Base-by-base conservation (phyloP, 2,329 filamentous ascomycete genomes). In the Hypoxylon sp. region DNA sequence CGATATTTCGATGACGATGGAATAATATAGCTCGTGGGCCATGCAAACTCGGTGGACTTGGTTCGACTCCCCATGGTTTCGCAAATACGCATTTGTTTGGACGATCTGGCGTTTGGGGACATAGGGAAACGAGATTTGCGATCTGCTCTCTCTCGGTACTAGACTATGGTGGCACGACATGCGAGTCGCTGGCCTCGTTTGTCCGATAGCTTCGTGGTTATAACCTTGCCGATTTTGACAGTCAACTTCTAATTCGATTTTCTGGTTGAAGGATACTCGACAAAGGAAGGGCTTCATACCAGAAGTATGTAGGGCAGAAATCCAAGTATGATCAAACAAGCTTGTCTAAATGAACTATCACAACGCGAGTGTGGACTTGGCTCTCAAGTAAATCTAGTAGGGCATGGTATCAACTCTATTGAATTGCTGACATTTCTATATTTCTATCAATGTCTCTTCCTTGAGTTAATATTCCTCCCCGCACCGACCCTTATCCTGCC, bases 401-500 rank as follows among this genome's bases (percentile, higher is more conserved):
- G 44, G 19, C n/a, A 10, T 70, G 70, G 65, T 72, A 74, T 75
- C 68, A 60, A 56, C 65, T 32, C 24, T 17, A 29, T 27, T 50
- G 46, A 50, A 50, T 10, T 1, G 13, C 29, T 2, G 8, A 10
- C 48, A 6, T 29, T 35, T 35, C 29, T 27, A 10, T 35, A 7
- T 19, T 6, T 51, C 21, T 27, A 48, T 46, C 17, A 11, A 58
- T 85, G 84, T 76, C 87, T 83, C 82, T 90, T 92, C 79, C 85
- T 91, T 37, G 92, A 91, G 81, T 99, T 99, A 57, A 98, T 88
- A 76, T 91, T 93, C 77, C 90, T 89, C 7, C 96, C 96, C 10
- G 93, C 94, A 7, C 96, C 96, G 10, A 98, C 89, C 76, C 89
- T 91, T 66, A 93, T 88, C 80, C 88, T 91, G 0, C 91, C 92